A percentile compares a stretch with the other conserved stretches of the same genome.
These are phyloP conservation scores for Globisporangium apiculatum DNA, from an alignment of 352 stramenopile species.

Conservation along the genomic window DNA sequence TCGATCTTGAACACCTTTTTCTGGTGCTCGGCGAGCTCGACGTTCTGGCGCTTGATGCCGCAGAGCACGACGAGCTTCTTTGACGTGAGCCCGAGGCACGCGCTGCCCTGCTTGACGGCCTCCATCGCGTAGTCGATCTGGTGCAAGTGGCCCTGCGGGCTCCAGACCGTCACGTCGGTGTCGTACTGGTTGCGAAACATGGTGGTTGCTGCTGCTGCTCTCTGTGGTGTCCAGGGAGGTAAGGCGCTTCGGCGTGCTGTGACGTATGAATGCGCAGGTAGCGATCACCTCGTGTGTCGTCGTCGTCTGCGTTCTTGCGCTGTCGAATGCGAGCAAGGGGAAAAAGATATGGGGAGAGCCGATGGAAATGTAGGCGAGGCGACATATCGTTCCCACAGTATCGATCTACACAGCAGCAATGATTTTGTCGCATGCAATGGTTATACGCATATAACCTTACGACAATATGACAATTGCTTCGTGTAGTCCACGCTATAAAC, in stretches of 20 bases:
- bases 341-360: too few relatives aligned
- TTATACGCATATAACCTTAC: too few relatives aligned
- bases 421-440: too few relatives aligned
- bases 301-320: too few relatives aligned
- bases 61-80: conserved; percentile 92
- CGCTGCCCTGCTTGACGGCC: conserved; percentile 94
- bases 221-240: background rate
- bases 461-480: too few relatives aligned
- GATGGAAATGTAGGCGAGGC: too few relatives aligned
- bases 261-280: too few relatives aligned
- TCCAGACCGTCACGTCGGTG: conserved; percentile 99
- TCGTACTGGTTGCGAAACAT: conserved; percentile 99
- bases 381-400: too few relatives aligned
- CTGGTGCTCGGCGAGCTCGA: conserved; percentile 93
- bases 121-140: conserved; percentile 98
- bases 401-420: too few relatives aligned
- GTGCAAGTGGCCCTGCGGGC: conserved; percentile 96
- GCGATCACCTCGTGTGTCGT: too few relatives aligned
- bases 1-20: conserved; percentile 99
- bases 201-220: background rate
- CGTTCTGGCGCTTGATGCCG: conserved; percentile 78
- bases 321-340: too few relatives aligned
- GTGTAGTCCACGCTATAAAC: too few relatives aligned
- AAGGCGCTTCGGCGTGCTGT: conserved; percentile 18
- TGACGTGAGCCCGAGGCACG: conserved; percentile 93